Evolutionary conservation across 192 early-diverging fungal species (phyloP).

Genomic region (Umbelopsis isabellina): DNA sequence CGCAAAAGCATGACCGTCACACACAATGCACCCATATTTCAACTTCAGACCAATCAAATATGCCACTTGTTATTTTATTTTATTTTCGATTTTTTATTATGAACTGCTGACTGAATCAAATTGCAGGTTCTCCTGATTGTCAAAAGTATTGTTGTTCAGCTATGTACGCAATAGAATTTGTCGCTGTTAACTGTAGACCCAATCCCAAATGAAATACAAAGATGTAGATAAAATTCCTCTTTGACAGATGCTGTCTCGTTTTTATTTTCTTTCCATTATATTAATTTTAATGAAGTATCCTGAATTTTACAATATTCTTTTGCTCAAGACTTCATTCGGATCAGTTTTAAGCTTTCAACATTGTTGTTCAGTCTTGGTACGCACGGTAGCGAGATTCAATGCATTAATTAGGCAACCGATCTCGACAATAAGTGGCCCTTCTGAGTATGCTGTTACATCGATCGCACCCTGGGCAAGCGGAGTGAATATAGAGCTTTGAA

Average conservation of each 20-base stretch:
- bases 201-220: too few species aligned
- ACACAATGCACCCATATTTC: background rate
- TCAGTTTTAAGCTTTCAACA: conserved; percentile 9
- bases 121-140: too few species aligned
- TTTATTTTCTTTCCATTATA: background rate
- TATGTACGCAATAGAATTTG: too few species aligned
- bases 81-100: background rate
- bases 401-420: conserved; percentile 15
- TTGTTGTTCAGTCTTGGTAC: conserved; percentile 9
- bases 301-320: conserved; percentile 6
- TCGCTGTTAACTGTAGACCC: too few species aligned
- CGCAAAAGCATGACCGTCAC: conserved; percentile 5
- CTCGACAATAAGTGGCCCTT: conserved; percentile 24
- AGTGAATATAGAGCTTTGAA: too few species aligned
- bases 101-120: too few species aligned
- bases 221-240: too few species aligned
- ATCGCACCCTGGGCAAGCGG: too few species aligned
- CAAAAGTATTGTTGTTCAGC: too few species aligned
- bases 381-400: conserved; percentile 19
- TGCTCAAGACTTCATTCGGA: conserved; percentile 10
- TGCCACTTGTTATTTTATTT: background rate
- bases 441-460: background rate
- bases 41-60: conserved; percentile 20
- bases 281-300: background rate
- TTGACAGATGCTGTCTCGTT: too few species aligned